Evolutionary conservation across 768 basidiomycete species (phyloP).

Genomic region (Lactarius hatsudake): DNA sequence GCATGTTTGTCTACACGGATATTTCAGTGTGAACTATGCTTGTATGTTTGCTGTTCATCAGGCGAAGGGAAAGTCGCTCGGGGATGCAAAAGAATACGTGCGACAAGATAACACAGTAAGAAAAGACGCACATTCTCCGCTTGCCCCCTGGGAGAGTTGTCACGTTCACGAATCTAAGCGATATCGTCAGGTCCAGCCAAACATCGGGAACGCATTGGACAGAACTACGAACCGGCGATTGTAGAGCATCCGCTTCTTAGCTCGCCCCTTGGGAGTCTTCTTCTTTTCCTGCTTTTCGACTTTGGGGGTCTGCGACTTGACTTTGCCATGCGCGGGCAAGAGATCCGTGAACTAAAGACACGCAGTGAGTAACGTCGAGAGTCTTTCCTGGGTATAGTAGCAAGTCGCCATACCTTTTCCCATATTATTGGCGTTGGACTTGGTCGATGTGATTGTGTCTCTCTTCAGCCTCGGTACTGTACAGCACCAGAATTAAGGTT

Average conservation of each 20-base stretch:
- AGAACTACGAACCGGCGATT: constrained; percentile 73
- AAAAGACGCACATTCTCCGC: constrained; percentile 84
- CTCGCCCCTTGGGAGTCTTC: constrained; percentile 96
- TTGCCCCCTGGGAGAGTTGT: constrained; percentile 89
- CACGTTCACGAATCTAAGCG: constrained; percentile 83
- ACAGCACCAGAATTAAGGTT: constrained; percentile 17
- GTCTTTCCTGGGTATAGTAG: not conserved
- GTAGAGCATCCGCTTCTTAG: constrained; percentile 94
- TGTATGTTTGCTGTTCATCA: constrained; percentile 53
- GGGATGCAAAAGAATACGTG: constrained; percentile 16
- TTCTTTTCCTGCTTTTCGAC: constrained; percentile 99
- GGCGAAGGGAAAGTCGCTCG: constrained; percentile 36
- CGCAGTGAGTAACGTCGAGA: not conserved
- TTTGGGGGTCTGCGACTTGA: constrained; percentile 97
- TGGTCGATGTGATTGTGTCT: not conserved
- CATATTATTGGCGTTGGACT: constrained; percentile 29
- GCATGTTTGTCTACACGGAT: constrained; percentile 75
- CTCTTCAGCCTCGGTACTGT: constrained; percentile 12
- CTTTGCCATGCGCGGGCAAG: constrained; percentile 99
- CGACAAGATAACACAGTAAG: constrained; percentile 16
- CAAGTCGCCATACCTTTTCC: constrained; percentile 28
- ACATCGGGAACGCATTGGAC: not conserved
- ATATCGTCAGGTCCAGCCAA: not conserved
- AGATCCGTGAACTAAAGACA: constrained; percentile 85
- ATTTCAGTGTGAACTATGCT: constrained; percentile 99